Evolutionary conservation across 257 asterid species (phyloP).

Genomic region (Ehretia macrophylla): DNA sequence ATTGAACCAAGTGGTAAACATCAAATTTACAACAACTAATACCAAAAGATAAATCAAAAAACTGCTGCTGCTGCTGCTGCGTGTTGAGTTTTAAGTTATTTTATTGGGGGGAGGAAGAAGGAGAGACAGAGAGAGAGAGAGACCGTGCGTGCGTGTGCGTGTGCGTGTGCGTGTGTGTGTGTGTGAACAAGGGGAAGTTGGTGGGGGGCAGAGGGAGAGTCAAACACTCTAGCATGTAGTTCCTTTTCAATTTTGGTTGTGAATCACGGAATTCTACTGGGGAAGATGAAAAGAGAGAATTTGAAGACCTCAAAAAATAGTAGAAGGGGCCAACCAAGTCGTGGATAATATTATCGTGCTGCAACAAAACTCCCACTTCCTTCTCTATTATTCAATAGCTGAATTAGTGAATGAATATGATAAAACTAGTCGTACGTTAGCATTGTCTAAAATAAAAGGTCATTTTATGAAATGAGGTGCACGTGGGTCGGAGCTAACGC

Average conservation of each 20-base stretch:
- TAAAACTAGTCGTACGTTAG: background rate
- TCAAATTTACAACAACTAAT: background rate
- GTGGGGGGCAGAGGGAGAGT: background rate
- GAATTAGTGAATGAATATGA: background rate
- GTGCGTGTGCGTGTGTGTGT: too few species aligned
- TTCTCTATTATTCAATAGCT: too few species aligned
- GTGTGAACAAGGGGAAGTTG: too few species aligned
- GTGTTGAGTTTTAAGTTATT: background rate
- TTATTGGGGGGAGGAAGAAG: background rate
- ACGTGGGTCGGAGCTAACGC: slow-evolving; percentile 5
- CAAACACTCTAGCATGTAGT: too few species aligned
- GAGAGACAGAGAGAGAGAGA: too few species aligned
- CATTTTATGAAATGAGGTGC: background rate
- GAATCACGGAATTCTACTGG: background rate
- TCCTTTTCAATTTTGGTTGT: background rate
- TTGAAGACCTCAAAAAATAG: background rate
- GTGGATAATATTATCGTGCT: background rate
- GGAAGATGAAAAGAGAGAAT: background rate
- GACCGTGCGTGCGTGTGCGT: too few species aligned
- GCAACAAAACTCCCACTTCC: background rate
- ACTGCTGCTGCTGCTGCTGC: background rate
- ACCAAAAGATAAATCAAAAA: background rate
- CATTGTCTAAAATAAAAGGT: background rate
- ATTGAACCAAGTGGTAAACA: background rate
- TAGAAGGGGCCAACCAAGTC: background rate